A percentile compares a stretch with the other conserved stretches of the same genome.
phyloP scores from a whole-genome alignment of 257 asterid species.

The Petunia secreta region DNA sequence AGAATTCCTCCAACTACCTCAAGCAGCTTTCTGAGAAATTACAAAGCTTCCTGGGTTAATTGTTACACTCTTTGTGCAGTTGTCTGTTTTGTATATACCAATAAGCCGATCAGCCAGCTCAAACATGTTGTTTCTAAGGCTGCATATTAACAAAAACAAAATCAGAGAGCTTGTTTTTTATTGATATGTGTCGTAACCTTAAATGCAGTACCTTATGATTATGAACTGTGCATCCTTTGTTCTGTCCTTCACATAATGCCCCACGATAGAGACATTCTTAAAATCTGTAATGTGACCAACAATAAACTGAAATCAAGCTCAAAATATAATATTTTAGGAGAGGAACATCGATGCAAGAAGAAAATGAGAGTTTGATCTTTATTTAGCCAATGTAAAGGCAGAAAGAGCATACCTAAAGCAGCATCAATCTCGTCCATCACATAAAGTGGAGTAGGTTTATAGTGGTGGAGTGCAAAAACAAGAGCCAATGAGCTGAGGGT shows the following conservation, averaged over 20 bases:
- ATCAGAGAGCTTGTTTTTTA: neutral
- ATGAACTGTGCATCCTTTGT: conserved; percentile 98
- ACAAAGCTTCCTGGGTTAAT: conserved; percentile 95
- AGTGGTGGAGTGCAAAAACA: conserved; percentile 99
- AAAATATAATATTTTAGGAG: neutral
- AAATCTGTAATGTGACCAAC: conserved; percentile 54
- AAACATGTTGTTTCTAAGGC: conserved; percentile 95
- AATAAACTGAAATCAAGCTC: neutral
- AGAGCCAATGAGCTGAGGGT: conserved; percentile 96
- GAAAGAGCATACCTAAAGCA: conserved; percentile 50
- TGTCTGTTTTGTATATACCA: conserved; percentile 94
- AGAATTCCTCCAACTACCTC: conserved; percentile 22
- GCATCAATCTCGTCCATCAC: conserved; percentile 74
- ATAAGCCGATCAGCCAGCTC: conserved; percentile 95
- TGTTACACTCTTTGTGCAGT: conserved; percentile 92
- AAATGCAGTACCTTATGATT: conserved; percentile 67
- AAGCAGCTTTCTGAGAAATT: conserved; percentile 66
- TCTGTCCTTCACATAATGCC: conserved; percentile 97
- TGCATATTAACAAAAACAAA: conserved; percentile 38
- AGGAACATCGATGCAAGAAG: neutral
- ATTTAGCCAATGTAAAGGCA: neutral
- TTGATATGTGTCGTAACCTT: neutral
- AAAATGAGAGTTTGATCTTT: no score
- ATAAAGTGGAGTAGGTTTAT: conserved; percentile 96
- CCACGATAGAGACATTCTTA: conserved; percentile 97